These are phyloP conservation scores for Phlebiopsis gigantea DNA, from an alignment of 768 basidiomycete species.

Conservation along the genomic window DNA sequence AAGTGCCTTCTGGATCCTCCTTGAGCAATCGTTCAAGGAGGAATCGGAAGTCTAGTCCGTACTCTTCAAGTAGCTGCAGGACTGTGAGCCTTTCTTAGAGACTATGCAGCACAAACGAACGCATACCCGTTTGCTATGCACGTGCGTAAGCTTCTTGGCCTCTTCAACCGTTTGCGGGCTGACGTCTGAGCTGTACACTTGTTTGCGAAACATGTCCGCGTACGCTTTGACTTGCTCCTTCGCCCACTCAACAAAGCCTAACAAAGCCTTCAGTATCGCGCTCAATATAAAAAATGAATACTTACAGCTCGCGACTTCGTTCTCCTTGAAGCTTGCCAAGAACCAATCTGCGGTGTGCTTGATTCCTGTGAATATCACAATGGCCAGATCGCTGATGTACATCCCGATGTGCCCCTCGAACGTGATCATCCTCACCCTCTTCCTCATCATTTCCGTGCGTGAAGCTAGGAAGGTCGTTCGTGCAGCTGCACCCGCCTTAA, in stretches of 20 bases:
- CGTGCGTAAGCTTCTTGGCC: constrained; percentile 67
- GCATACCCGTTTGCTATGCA: constrained; percentile 79
- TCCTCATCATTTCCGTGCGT: constrained; percentile 66
- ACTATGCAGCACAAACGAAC: not conserved
- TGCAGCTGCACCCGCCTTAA: constrained; percentile 75
- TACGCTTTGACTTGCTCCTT: constrained; percentile 80
- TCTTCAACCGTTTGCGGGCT: constrained; percentile 70
- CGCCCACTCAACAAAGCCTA: constrained; percentile 95
- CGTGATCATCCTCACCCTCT: constrained; percentile 77
- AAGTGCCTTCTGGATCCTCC: constrained; percentile 40
- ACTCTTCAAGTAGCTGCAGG: constrained; percentile 78
- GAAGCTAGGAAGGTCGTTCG: constrained; percentile 79
- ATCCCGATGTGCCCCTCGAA: constrained; percentile 85
- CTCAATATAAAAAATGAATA: constrained; percentile 14
- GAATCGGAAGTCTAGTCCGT: constrained; percentile 90
- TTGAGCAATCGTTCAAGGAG: constrained; percentile 73
- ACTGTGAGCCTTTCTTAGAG: not conserved
- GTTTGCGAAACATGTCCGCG: constrained; percentile 80
- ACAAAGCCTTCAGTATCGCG: not conserved
- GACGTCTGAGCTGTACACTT: constrained; percentile 84
- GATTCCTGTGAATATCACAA: constrained; percentile 90
- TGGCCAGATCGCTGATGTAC: constrained; percentile 82
- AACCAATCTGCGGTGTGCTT: constrained; percentile 99
- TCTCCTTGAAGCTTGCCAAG: constrained; percentile 91
- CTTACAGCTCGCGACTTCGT: constrained; percentile 88